These are phyloP conservation scores for Boletus patriciae DNA, from an alignment of 768 basidiomycete species.

Conservation along the genomic window DNA sequence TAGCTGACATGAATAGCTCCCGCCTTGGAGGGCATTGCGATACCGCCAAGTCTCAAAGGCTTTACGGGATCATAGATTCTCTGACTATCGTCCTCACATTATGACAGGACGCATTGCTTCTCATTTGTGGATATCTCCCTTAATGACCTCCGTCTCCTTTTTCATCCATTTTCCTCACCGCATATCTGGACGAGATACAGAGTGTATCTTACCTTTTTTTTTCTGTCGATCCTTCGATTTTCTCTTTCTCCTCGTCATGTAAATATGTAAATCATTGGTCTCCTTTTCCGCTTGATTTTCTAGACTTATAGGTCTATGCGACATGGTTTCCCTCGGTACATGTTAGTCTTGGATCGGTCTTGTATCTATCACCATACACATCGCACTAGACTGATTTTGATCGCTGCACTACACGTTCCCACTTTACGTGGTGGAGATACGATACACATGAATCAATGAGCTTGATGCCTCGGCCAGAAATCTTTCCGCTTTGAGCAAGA, in stretches of 20 bases:
- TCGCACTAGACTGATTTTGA: constrained; percentile 13
- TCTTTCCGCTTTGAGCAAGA: neutral
- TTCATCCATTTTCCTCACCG: neutral
- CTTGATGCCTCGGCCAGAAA: neutral
- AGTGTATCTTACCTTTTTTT: neutral
- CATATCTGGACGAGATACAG: neutral
- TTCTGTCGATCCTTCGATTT: constrained; percentile 1
- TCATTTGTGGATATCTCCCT: neutral
- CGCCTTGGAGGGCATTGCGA: neutral
- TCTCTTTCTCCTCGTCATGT: constrained; percentile 11
- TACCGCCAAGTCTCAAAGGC: neutral
- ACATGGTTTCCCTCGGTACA: constrained; percentile 2
- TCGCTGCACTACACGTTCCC: neutral
- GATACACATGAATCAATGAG: constrained; percentile 1
- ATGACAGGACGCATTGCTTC: neutral
- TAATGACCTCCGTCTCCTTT: neutral
- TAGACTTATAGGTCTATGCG: neutral
- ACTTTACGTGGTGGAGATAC: neutral
- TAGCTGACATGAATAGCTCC: neutral
- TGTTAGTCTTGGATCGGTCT: constrained; percentile 4
- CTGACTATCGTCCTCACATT: neutral
- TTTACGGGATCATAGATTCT: neutral
- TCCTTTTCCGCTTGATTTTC: neutral
- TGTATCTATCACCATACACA: constrained; percentile 11
- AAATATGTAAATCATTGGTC: neutral